These are phyloP conservation scores for Hymenoscyphus salicellus DNA, from an alignment of 2,329 filamentous ascomycete species.

Conservation along the genomic window DNA sequence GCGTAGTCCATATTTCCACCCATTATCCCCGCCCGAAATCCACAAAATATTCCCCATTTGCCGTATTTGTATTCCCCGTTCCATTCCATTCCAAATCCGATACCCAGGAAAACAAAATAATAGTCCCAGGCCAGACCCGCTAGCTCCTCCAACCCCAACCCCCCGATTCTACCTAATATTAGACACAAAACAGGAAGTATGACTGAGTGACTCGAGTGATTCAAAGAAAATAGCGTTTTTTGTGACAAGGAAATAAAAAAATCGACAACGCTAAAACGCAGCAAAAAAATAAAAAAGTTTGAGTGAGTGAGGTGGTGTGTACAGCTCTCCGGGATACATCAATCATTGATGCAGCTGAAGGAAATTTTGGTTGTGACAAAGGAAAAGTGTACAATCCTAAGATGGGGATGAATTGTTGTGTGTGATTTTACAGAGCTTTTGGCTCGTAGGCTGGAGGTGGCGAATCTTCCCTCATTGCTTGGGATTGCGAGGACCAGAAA, in stretches of 20 bases:
- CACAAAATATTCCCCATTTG: background rate
- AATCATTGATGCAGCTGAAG: constrained; percentile 8
- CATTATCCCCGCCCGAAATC: constrained; percentile 3
- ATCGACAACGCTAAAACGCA: constrained; percentile 24
- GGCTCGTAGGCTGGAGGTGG: constrained; percentile 62
- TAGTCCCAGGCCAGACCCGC: constrained; percentile 11
- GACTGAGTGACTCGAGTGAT: background rate
- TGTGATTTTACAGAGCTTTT: constrained; percentile 23
- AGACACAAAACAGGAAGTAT: constrained; percentile 4
- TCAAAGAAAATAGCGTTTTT: background rate
- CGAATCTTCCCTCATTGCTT: constrained; percentile 51
- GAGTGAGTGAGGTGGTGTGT: constrained; percentile 16
- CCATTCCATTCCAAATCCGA: background rate
- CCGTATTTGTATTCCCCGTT: background rate
- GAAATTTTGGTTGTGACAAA: constrained; percentile 14
- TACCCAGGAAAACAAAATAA: constrained; percentile 4
- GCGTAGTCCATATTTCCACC: background rate
- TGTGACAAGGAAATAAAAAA: constrained; percentile 8
- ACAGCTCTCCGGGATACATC: constrained; percentile 7
- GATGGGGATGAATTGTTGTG: background rate
- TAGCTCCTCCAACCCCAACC: background rate
- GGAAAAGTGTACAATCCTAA: constrained; percentile 7
- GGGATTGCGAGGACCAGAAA: constrained; percentile 41
- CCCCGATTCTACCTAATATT: background rate
- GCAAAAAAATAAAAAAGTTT: constrained; percentile 22